Percentiles rank a stretch among this genome's conserved stretches.
Conservation (phyloP, 495 filamentous ascomycete genomes). For the Elaphomyces granulatus region DNA sequence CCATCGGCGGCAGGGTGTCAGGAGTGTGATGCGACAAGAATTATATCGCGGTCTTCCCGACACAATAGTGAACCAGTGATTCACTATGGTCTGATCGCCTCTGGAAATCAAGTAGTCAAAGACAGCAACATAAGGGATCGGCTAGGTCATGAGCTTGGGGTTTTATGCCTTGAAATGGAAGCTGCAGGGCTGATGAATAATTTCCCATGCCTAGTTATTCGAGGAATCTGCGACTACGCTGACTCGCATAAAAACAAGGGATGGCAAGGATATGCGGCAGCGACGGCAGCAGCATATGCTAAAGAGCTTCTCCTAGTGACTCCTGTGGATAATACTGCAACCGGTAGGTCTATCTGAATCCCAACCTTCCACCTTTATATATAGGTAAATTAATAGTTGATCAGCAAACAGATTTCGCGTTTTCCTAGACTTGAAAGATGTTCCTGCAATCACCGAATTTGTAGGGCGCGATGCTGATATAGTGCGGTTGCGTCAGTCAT, state of each 20-base stretch:
- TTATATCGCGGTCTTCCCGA: constrained; percentile 2
- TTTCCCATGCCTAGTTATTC: constrained; percentile 14
- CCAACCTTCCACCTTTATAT: too few species aligned
- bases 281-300: constrained; percentile 16
- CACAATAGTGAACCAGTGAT: constrained; percentile 10
- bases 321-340: constrained; percentile 6
- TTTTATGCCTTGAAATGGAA: constrained; percentile 13
- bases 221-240: constrained; percentile 19
- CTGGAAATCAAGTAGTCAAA: constrained; percentile 13
- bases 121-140: constrained; percentile 6
- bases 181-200: constrained; percentile 25
- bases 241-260: constrained; percentile 18
- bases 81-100: constrained; percentile 19
- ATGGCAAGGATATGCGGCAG: constrained; percentile 19
- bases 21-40: constrained; percentile 5
- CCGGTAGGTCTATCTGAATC: too few species aligned
- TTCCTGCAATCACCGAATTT: constrained; percentile 17
- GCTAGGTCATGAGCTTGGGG: not conserved
- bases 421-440: constrained; percentile 12
- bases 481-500: constrained; percentile 11
- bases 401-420: constrained; percentile 8
- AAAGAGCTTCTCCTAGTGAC: constrained; percentile 12
- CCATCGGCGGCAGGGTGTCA: constrained; percentile 5
- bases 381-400: too few species aligned
- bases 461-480: constrained; percentile 17